Evolutionary conservation across 352 stramenopile species (phyloP).

Genomic region (Phytophthora nicotianae): DNA sequence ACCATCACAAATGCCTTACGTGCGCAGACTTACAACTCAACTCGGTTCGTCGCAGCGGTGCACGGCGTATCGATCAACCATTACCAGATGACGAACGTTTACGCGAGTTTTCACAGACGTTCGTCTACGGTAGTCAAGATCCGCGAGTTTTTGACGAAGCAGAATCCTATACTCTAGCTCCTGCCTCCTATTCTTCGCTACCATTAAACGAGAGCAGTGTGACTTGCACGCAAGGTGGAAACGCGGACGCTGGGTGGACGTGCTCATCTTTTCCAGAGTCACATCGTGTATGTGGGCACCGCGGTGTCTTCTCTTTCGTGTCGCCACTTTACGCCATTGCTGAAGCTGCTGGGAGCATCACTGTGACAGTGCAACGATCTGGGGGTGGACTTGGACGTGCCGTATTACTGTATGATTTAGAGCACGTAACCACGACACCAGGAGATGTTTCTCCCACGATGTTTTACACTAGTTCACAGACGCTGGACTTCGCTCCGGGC

Average conservation of each 20-base stretch:
- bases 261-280: conserved; percentile 55
- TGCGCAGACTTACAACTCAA: conserved; percentile 92
- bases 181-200: conserved; percentile 10
- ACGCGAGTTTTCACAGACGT: conserved; percentile 89
- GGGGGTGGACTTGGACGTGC: conserved; percentile 87
- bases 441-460: conserved; percentile 85
- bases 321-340: conserved; percentile 85
- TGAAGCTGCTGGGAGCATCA: conserved; percentile 76
- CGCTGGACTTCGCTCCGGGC: conserved; percentile 78
- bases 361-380: conserved; percentile 83
- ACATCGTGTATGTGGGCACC: conserved; percentile 92
- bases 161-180: conserved; percentile 77
- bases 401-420: conserved; percentile 79
- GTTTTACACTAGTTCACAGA: conserved; percentile 87
- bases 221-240: conserved; percentile 65
- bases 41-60: conserved; percentile 90
- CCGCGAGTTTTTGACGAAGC: conserved; percentile 92
- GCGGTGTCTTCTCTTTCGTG: conserved; percentile 88
- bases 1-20: conserved; percentile 71
- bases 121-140: conserved; percentile 92
- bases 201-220: conserved; percentile 63
- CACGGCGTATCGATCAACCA: conserved; percentile 59
- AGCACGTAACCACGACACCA: conserved; percentile 78
- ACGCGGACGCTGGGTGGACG: conserved; percentile 64
- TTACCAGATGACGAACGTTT: conserved; percentile 90